Base-by-base conservation (phyloP, 2,329 filamentous ascomycete genomes). In the Alternaria longipes region DNA sequence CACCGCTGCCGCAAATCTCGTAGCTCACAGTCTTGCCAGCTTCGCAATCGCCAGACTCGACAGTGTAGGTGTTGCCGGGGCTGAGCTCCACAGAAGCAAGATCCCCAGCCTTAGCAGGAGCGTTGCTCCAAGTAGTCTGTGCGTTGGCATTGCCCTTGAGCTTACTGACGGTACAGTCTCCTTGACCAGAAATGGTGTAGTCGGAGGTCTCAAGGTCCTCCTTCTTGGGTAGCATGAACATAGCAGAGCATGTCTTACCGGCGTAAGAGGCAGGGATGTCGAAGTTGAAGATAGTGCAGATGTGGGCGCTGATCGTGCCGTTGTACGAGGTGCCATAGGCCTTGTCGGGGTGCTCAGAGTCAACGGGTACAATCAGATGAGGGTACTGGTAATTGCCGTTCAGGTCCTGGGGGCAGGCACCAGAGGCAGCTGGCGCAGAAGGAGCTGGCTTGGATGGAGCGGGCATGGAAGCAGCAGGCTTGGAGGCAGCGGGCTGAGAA, bases 271-370 rank as follows among this genome's bases (percentile, higher is more conserved):
- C 63, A 1, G 85, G 86, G 44, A 91, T 85, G 71, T 90, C 87
- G 78, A 91, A 91, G 81, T 90, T 90, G 84, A 89, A 91, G 71
- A 91, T 84, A 12, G 85, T 84, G 12, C 84, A 85, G 38, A 90
- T 80, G 34, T 63, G 52, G 24, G 50, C 60, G 47, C 61, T 50
- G 32, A 71, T 41, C 11, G 83, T 82, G 54, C 87, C 88, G 64
- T 85, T 84, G 78, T 81, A 85, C 1, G 82, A 83, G 2, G 84
- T 87, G 8, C 88, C 87, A 44, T 79, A 78, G 0, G 84, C 79
- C 4, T 78, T 81, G 72, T 84, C 76, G 0, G 88, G 87, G 16
- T 83, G 78, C 16, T 81, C 77, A 3, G 83, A 84, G 77, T 88
- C 82, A 63, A 91, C 77, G 5, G 87, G 85, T 32, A 90, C 76